Evolutionary conservation across 2,329 filamentous ascomycete species (phyloP).

Genomic region (Colletotrichum lupini): DNA sequence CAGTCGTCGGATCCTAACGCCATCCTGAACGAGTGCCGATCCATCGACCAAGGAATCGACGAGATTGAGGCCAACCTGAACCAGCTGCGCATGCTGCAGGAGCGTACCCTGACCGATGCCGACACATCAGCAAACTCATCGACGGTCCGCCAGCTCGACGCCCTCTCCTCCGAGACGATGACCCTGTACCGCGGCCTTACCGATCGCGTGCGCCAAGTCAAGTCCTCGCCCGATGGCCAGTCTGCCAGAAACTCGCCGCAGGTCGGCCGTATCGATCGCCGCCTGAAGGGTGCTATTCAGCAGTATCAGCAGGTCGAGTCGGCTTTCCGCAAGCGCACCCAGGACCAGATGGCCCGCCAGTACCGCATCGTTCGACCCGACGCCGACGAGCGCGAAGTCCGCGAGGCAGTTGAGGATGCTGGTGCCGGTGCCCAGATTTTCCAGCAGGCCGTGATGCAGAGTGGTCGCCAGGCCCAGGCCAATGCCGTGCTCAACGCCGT

Average conservation of each 20-base stretch:
- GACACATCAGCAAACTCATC: slow-evolving; percentile 76
- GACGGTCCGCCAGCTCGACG: slow-evolving; percentile 76
- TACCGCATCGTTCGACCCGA: slow-evolving; percentile 90
- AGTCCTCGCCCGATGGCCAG: slow-evolving; percentile 81
- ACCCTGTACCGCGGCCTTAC: slow-evolving; percentile 82
- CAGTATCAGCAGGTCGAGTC: slow-evolving; percentile 84
- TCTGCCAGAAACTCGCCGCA: slow-evolving; percentile 81
- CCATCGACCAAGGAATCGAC: slow-evolving; percentile 82
- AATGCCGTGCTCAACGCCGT: slow-evolving; percentile 83
- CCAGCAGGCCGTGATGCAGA: slow-evolving; percentile 85
- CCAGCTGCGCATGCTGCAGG: slow-evolving; percentile 77
- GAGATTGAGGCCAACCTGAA: slow-evolving; percentile 78
- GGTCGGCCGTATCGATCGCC: slow-evolving; percentile 82
- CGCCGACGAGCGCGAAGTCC: slow-evolving; percentile 81
- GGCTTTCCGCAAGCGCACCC: slow-evolving; percentile 81
- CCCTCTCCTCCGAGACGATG: slow-evolving; percentile 83
- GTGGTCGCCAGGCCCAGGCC: slow-evolving; percentile 83
- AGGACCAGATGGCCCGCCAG: slow-evolving; percentile 88
- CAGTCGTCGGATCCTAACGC: slow-evolving; percentile 71
- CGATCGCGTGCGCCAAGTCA: slow-evolving; percentile 82
- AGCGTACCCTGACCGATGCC: slow-evolving; percentile 77
- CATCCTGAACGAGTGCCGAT: slow-evolving; percentile 86
- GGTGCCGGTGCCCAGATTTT: slow-evolving; percentile 80
- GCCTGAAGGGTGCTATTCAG: slow-evolving; percentile 83
- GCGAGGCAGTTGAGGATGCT: slow-evolving; percentile 79